Conservation (phyloP, 306 rosid species). For the Begonia fuchsioides region DNA sequence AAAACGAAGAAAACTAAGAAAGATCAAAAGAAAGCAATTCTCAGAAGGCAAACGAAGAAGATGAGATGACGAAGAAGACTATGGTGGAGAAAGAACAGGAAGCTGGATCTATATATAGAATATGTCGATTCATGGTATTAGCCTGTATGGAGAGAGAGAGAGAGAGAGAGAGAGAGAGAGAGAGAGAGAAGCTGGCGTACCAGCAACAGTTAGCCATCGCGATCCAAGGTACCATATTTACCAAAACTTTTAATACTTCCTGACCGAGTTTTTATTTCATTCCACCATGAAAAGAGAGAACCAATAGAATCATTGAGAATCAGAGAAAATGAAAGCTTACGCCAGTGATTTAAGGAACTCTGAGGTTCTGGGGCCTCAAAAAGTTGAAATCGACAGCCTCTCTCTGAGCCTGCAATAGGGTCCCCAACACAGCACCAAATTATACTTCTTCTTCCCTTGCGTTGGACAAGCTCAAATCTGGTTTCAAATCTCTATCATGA, state of each 20-base stretch:
- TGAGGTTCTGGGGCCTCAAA: conserved; percentile 1
- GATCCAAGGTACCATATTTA: conserved; percentile 50
- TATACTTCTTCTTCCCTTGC: too few species aligned
- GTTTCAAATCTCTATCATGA: too few species aligned
- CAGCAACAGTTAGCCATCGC: conserved; percentile 53
- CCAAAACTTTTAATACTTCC: conserved; percentile 31
- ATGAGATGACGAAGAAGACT: too few species aligned
- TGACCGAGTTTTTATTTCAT: conserved; percentile 19
- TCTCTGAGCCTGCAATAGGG: conserved; percentile 12
- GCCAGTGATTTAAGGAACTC: conserved; percentile 5
- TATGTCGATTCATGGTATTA: conserved; percentile 5
- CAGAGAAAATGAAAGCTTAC: conserved; percentile 20
- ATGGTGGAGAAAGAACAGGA: too few species aligned
- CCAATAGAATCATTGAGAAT: conserved; percentile 13
- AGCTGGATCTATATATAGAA: conserved; percentile 1
- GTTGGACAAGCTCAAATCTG: too few species aligned
- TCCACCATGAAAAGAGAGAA: conserved; percentile 33
- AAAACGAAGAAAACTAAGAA: too few species aligned
- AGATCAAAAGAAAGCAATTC: too few species aligned
- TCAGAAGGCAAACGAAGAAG: too few species aligned
- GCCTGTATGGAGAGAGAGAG: background rate
- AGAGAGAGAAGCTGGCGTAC: background rate
- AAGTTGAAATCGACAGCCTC: conserved; percentile 32
- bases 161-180: conserved; percentile 12
- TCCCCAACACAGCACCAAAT: too few species aligned